Evolutionary conservation across 202 grass and related monocot genomes (phyloP), one percentile per base, ranked within the genome.

Genomic region (Setaria italica): DNA sequence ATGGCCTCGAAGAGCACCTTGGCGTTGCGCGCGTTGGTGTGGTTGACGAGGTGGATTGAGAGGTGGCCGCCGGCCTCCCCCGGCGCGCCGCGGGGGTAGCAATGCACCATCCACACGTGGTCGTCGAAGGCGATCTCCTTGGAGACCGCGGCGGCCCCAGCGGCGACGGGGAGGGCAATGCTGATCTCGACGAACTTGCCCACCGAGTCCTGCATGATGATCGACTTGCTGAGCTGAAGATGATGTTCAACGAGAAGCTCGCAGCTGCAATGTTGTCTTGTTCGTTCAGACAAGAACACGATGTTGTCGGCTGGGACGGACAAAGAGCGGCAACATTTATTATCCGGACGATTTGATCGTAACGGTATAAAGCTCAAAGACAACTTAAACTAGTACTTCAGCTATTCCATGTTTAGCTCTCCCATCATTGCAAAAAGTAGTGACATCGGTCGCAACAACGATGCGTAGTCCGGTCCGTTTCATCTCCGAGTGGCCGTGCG

Each of bases 161-260:
- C 32, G 12, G 5, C 33, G 11, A 17, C 4, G 17, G 39, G 39
- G 39, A 41, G 39, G 39, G 56, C 19, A 53, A 76, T 42, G 73
- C 37, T 58, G 53, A 76, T 58, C 33, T 76, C 34, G 53, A 76
- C 53, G 53, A 58, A 57, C 73, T 14, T 42, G 53, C 73, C 73
- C 5, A 76, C 34, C 32, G 10, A 57, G 19, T 58, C 73, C 51
- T 76, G 50, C 71, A 54, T 37, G 71, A 16, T 54, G 43, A 46
- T 7, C 42, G 42, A 43, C 7, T 46, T 46, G 43, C 43, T 46
- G 58, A 60, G 70, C 25, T 53, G 25, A 53, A 34, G 11, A 16
- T 30, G 46, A 19, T 51, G 13, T 34, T 5, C 7, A 33, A 16
- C 47, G 12, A 32, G 46, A 33, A 50, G 46, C 11, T 6, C 15